Evolutionary conservation across 345 rosid genomes (phyloP), one percentile per base, ranked within the genome.

Genomic region (Melastoma malabathricum): DNA sequence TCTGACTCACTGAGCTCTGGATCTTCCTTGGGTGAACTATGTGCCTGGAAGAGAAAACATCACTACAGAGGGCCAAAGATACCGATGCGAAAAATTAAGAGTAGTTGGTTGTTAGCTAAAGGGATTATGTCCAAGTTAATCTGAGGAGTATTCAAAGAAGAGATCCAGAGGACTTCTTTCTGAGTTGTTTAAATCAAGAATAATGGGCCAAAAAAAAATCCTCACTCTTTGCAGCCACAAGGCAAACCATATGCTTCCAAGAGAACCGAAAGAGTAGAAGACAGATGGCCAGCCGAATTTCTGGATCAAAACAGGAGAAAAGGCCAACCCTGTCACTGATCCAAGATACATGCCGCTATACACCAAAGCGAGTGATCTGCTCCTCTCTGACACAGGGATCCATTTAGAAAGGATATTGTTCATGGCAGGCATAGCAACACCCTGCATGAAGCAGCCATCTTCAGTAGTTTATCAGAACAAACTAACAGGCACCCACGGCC

Each of bases 381-480:
- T 90, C 74, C 98, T 82, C 72, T 90, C 96, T 16, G 96, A 86
- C 66, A 90, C 96, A 31, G 98, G 96, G 74, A 90, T 78, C 98
- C 98, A 90, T 76, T 78, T 86, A 18, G 98, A 90, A 56, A 90
- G 79, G 57, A 86, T 66, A 80, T 86, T 90, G 75, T 90, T 90
- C 98, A 90, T 90, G 41, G 98, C 96, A 69, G 98, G 98, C 98
- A 90, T 90, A 44, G 98, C 98, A 61, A 90, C 98, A 63, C 98
- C 98, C 96, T 90, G 84, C 12, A 51, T 22, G 52, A 29, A 62
- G 46, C 3, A 17, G 50, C 18, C 50, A 47, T n/a, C 23, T 47
- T 16, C 14, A 18, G 10, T 2, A 3, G 16, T 3, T 13, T 23
- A 17, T 5, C 38, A 31, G 10, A 31, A 31, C 38, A 31, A 31